These are phyloP conservation scores for Castanospermum australe DNA, from an alignment of 306 rosid species.

Conservation along the genomic window DNA sequence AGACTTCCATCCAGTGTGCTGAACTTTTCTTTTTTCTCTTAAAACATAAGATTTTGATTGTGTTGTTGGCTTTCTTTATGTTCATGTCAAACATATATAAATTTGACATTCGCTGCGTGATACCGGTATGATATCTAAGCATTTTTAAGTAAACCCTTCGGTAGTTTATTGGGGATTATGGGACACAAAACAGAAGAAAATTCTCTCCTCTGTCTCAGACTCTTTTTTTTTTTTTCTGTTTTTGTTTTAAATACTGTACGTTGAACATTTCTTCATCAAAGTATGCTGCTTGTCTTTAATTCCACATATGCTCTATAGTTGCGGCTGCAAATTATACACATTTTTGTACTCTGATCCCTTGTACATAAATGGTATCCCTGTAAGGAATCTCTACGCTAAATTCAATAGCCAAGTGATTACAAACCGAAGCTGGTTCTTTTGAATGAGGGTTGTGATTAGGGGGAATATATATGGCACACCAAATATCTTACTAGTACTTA, in stretches of 20 bases:
- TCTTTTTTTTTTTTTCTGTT: neutral
- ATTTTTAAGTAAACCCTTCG: neutral
- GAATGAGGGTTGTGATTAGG: neutral
- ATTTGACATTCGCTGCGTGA: neutral
- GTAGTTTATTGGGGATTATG: neutral
- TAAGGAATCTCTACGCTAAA: neutral
- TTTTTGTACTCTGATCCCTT: neutral
- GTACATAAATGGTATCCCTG: neutral
- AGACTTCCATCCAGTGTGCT: neutral
- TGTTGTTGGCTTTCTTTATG: neutral
- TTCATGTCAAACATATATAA: neutral
- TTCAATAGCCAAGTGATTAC: constrained; percentile 5
- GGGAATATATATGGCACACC: constrained; percentile 14
- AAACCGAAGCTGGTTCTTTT: constrained; percentile 32
- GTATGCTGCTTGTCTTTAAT: neutral
- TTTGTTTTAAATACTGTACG: neutral
- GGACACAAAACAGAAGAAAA: neutral
- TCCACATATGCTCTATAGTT: neutral
- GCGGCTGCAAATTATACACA: neutral
- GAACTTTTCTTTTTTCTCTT: neutral
- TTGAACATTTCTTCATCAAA: neutral
- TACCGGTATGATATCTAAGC: neutral
- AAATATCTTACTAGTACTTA: neutral
- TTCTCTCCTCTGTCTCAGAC: neutral
- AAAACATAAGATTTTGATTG: neutral